These are phyloP conservation scores for Primulina tabacum DNA, from an alignment of 257 asterid species.

Conservation along the genomic window DNA sequence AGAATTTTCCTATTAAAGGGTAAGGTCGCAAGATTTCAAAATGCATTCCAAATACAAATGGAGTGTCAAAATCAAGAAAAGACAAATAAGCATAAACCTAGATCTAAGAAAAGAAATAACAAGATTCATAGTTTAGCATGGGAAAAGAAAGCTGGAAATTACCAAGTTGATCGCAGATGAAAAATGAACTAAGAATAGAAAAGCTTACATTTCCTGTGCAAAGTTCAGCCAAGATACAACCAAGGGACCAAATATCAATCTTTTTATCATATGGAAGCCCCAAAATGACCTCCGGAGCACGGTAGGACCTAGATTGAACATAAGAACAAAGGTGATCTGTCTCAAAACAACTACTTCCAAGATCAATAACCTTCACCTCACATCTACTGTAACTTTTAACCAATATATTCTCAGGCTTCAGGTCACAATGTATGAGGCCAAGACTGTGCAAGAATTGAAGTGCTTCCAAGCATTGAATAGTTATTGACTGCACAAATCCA, in stretches of 20 bases:
- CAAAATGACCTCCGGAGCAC: constrained; percentile 96
- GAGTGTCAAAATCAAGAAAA: background rate
- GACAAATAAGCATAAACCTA: background rate
- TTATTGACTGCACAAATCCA: constrained; percentile 69
- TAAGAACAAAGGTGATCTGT: constrained; percentile 97
- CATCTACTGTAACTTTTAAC: constrained; percentile 99
- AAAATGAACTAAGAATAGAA: constrained; percentile 17
- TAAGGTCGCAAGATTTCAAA: background rate
- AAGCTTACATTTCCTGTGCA: constrained; percentile 94
- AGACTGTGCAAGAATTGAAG: constrained; percentile 88
- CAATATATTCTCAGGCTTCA: constrained; percentile 97
- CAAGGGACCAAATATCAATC: constrained; percentile 98
- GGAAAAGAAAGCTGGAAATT: constrained; percentile 9
- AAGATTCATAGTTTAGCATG: background rate
- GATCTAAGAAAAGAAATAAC: background rate
- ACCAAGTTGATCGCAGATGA: constrained; percentile 6
- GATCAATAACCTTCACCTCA: constrained; percentile 96
- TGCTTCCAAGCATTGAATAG: constrained; percentile 96
- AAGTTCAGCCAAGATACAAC: constrained; percentile 97
- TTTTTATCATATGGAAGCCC: constrained; percentile 93
- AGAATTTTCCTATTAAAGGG: background rate
- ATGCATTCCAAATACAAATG: background rate
- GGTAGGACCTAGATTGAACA: constrained; percentile 95
- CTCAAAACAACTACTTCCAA: constrained; percentile 95
- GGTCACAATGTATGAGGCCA: constrained; percentile 98